phyloP scores from a whole-genome alignment of 2,329 filamentous ascomycete species.

The Verticillium nonalfalfae region DNA sequence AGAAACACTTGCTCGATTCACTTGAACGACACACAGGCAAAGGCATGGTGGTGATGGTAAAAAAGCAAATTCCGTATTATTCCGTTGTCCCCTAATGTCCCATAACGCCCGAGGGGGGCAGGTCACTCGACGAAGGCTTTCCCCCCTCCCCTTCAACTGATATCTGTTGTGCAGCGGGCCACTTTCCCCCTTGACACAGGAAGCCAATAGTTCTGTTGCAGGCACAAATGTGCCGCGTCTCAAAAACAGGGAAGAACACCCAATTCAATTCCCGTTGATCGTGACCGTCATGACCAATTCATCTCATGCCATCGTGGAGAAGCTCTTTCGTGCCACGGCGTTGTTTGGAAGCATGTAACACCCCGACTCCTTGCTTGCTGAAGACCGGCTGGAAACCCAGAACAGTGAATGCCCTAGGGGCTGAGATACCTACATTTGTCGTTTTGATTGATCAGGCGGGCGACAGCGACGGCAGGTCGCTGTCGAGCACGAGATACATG shows the following conservation, averaged over 20 bases:
- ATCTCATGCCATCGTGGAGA: conserved; percentile 26
- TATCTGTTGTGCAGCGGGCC: background rate
- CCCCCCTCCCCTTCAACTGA: background rate
- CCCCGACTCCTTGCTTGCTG: conserved; percentile 49
- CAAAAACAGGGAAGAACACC: background rate
- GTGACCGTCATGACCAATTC: conserved; percentile 9
- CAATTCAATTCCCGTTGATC: background rate
- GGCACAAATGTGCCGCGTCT: too few relatives aligned
- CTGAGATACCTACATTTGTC: conserved; percentile 41
- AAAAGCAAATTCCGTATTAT: background rate
- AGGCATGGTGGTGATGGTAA: background rate
- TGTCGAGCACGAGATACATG: conserved; percentile 5
- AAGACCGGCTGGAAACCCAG: conserved; percentile 26
- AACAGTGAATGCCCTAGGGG: conserved; percentile 32
- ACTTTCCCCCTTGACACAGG: background rate
- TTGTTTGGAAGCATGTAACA: conserved; percentile 26
- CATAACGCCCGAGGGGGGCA: background rate
- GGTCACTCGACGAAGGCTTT: background rate
- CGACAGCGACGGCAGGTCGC: background rate
- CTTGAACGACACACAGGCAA: too few relatives aligned
- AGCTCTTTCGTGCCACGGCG: conserved; percentile 44
- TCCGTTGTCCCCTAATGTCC: background rate
- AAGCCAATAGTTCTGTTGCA: background rate
- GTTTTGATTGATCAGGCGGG: background rate
- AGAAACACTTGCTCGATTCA: too few relatives aligned